phyloP scores from a whole-genome alignment of 2,329 filamentous ascomycete species.

The Cercospora sp. region DNA sequence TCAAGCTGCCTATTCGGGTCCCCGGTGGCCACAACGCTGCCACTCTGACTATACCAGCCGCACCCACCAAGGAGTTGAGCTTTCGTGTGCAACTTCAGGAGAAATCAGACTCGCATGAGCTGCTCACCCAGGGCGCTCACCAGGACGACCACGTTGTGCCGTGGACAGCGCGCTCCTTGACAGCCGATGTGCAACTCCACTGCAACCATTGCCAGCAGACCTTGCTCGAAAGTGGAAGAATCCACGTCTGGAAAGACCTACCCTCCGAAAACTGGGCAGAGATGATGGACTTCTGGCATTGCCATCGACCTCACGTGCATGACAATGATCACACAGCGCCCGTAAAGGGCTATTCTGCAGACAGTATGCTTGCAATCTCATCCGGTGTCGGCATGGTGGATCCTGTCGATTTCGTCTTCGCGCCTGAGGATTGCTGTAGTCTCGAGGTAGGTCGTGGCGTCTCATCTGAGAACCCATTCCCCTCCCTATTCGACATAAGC shows the following conservation, averaged over 20 bases:
- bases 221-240: slow-evolving; percentile 39
- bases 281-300: slow-evolving; percentile 99
- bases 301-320: slow-evolving; percentile 76
- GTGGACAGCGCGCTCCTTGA: slow-evolving; percentile 46
- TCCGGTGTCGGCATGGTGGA: slow-evolving; percentile 75
- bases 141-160: slow-evolving; percentile 43
- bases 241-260: slow-evolving; percentile 78
- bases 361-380: slow-evolving; percentile 68
- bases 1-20: slow-evolving; percentile 51
- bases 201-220: slow-evolving; percentile 34
- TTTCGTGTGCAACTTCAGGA: slow-evolving; percentile 56
- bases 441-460: slow-evolving; percentile 44
- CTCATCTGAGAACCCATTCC: not conserved
- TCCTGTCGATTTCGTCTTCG: slow-evolving; percentile 71
- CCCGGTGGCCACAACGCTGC: slow-evolving; percentile 42
- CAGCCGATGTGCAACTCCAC: slow-evolving; percentile 27
- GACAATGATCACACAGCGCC: slow-evolving; percentile 43
- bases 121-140: slow-evolving; percentile 16
- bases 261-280: slow-evolving; percentile 98
- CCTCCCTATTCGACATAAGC: slow-evolving; percentile 4
- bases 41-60: slow-evolving; percentile 53
- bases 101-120: slow-evolving; percentile 20
- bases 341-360: slow-evolving; percentile 77
- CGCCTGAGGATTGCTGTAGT: slow-evolving; percentile 62
- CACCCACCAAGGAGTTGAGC: slow-evolving; percentile 52